Conservation (phyloP, 2,329 filamentous ascomycete genomes). For the Trichoderma hamatum region DNA sequence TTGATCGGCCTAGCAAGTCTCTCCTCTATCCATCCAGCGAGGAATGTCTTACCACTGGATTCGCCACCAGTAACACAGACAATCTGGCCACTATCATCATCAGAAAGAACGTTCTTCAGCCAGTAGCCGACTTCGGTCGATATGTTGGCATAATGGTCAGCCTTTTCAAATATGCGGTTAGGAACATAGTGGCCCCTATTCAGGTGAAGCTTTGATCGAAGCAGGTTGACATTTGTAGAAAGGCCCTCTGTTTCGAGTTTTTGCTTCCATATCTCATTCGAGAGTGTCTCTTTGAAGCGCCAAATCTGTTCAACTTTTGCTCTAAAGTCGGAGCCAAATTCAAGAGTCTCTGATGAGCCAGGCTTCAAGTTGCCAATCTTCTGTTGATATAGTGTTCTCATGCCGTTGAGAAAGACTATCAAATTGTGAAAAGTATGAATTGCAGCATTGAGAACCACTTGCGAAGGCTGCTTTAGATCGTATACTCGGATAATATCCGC, state of each 20-base stretch:
- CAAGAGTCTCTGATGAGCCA: conserved; percentile 35
- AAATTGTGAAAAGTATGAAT: conserved; percentile 43
- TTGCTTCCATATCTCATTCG: conserved; percentile 42
- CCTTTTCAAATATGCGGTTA: conserved; percentile 16
- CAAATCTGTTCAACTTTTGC: conserved; percentile 41
- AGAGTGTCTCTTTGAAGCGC: conserved; percentile 39
- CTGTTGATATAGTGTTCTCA: conserved; percentile 42
- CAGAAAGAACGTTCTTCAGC: conserved; percentile 41
- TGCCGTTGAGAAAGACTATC: conserved; percentile 40
- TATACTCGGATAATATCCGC: conserved; percentile 42
- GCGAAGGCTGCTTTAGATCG: not conserved
- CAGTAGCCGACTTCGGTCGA: conserved; percentile 47
- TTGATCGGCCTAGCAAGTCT: conserved; percentile 44
- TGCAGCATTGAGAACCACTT: conserved; percentile 32
- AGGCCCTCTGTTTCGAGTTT: conserved; percentile 36
- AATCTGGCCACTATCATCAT: conserved; percentile 39
- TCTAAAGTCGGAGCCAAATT: conserved; percentile 45
- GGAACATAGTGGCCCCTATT: not conserved
- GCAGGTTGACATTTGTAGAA: conserved; percentile 34
- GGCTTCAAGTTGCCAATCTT: conserved; percentile 38
- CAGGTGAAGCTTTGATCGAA: conserved; percentile 28
- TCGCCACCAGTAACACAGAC: conserved; percentile 42
- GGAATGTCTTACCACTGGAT: conserved; percentile 44
- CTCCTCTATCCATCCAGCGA: conserved; percentile 47
- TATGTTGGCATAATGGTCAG: conserved; percentile 43